Base-by-base conservation (phyloP, 805 yeast genomes). In the Komagataella mondaviorum region DNA sequence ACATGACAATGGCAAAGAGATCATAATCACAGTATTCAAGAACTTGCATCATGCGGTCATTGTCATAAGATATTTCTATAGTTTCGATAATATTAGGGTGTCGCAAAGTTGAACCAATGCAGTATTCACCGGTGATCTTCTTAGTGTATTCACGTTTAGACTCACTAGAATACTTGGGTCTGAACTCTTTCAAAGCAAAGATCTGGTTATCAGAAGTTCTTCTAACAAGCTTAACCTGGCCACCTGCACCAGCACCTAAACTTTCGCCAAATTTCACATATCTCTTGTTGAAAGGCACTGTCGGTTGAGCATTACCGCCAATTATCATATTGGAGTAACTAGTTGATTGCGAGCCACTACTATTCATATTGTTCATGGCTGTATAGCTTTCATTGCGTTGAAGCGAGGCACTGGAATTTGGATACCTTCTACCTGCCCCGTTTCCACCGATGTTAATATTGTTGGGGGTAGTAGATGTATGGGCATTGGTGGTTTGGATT, bases 1-100 rank as follows among this genome's bases (percentile, higher is more conserved):
- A 82, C 96, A 90, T 89, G 36, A 90, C 96, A 53, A 90, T 86
- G 8, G 96, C 96, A 67, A 90, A 90, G 57, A 90, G 71, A 64
- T 90, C 97, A 63, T 77, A 89, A 57, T 90, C 96, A 65, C 96
- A 89, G 65, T 88, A 90, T 62, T 90, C 97, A 95, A 90, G 85
- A 48, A 90, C 90, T 67, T 90, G 96, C 59, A 85, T 80, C 53
- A 88, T 84, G 52, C 91, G 74, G 55, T 87, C 93, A 57, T 84
- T 81, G 60, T 90, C 97, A 66, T 88, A 88, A 48, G 90, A 84
- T 50, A 90, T 88, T 62, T 90, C 97, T 51, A 90, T 80, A 1
- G 97, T 90, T 64, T 87, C 91, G 53, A 90, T 85, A 56, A 90
- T 85, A 63, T 90, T 89, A 18, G 95, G 88, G 65, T 90, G 95